phyloP scores from a whole-genome alignment of 2,329 filamentous ascomycete genomes.

The Venturia aucupariae region DNA sequence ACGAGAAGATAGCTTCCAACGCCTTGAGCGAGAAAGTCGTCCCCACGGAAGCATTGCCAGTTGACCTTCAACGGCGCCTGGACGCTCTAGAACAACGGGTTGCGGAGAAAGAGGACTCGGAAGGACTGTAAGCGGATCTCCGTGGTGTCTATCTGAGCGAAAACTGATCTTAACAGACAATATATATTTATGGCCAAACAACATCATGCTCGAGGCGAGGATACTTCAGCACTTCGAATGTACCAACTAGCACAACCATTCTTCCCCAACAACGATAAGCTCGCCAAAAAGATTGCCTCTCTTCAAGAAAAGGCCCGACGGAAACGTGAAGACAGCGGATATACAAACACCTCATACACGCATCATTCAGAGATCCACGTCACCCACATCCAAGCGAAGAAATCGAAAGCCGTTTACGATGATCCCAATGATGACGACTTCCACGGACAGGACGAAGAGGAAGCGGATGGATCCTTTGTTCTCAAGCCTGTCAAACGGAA shows the following conservation, averaged over 20 bases:
- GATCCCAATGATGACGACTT: constrained; percentile 13
- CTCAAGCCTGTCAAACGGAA: constrained; percentile 28
- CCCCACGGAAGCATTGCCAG: constrained; percentile 47
- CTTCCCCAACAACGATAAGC: constrained; percentile 77
- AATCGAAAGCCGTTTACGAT: constrained; percentile 5
- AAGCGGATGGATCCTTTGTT: constrained; percentile 32
- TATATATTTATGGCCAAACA: constrained; percentile 87
- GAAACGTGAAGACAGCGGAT: constrained; percentile 23
- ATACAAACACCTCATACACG: background rate
- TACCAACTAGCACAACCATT: constrained; percentile 76
- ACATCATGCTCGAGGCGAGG: constrained; percentile 74
- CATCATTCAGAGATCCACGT: background rate
- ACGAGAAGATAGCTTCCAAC: constrained; percentile 76
- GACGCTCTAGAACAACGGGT: constrained; percentile 83
- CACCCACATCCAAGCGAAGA: background rate
- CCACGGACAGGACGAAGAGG: constrained; percentile 29
- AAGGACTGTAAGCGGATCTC: constrained; percentile 49
- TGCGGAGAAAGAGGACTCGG: constrained; percentile 61
- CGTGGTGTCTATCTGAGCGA: background rate
- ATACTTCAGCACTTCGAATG: constrained; percentile 69
- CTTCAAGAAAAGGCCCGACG: constrained; percentile 42
- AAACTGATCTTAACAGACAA: constrained; percentile 31
- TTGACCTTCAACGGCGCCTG: constrained; percentile 69
- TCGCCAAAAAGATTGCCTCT: constrained; percentile 46
- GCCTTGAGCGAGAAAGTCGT: constrained; percentile 48